Conservation (phyloP, 305 asterid species). For the Fraxinus sp. region DNA sequence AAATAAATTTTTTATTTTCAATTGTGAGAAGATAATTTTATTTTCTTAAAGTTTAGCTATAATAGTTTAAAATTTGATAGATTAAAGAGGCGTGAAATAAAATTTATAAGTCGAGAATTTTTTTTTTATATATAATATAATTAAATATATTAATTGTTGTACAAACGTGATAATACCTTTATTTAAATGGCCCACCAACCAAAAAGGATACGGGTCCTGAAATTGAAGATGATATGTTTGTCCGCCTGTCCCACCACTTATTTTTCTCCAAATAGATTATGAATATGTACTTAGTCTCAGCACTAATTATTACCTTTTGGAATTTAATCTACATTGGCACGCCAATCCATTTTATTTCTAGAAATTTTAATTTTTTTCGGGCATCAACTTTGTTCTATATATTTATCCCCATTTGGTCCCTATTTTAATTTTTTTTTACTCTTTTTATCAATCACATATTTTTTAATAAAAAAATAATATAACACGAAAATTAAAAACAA, state of each 20-base stretch:
- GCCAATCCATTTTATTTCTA: background rate
- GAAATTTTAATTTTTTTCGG: background rate
- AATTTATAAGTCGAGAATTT: background rate
- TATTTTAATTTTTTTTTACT: no score
- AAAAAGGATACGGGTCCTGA: conserved; percentile 23
- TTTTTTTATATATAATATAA: background rate
- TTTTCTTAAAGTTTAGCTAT: background rate
- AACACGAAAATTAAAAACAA: no score
- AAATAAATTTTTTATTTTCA: background rate
- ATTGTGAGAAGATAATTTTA: background rate
- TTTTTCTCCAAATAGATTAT: conserved; percentile 50
- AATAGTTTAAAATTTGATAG: background rate
- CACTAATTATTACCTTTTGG: conserved; percentile 36
- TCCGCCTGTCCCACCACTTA: conserved; percentile 24
- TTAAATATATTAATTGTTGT: background rate
- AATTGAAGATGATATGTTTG: conserved; percentile 37
- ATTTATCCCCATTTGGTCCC: background rate
- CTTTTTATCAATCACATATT: no score
- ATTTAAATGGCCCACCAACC: conserved; percentile 25
- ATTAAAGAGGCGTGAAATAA: background rate
- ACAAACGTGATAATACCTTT: background rate
- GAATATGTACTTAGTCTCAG: conserved; percentile 30
- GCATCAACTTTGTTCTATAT: background rate
- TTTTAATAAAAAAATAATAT: no score
- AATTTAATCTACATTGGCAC: conserved; percentile 5